Base-by-base conservation (phyloP, 495 filamentous ascomycete genomes). In the Hypoxylon crocopeplum region DNA sequence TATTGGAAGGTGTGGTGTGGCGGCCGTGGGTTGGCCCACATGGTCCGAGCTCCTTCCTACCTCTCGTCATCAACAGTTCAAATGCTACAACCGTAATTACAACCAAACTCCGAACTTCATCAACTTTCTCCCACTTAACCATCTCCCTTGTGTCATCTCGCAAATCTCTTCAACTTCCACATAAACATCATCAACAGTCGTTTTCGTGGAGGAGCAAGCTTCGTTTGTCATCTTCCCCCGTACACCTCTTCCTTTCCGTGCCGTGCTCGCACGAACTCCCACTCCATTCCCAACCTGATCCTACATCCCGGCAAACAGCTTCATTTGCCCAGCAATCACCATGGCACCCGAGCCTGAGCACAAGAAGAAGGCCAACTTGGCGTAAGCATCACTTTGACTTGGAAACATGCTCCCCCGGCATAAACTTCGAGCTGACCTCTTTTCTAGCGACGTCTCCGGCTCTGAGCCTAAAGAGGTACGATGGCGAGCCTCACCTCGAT, bases 321-420 rank as follows among this genome's bases (percentile, higher is more conserved):
- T 48, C 53, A 70, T 39, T 71, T 72, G 64, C 69, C 68, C 64
- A 67, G 64, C 46, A 68, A 70, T 39, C 69, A 70, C 12, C 63
- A 69, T 59, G 64, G 70, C 70, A 57, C 66, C 47, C 54, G 68
- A 93, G 69, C 88, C 85, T 46, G 90, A 95, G 63, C 88, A 93
- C 45, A 96, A 96, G 87, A 87, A 88, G 80, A 95, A 96, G 87
- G 87, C 89, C 73, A 90, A 97, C 79, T 78, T 97, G 69, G 84
- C 87, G 92, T 96, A 88, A 71, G 91, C 77, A 19, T 22, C 40
- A 3, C 30, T 52, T 8, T 27, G 72, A 40, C 27, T 49, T 17
- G 24, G 30, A 48, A 25, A 15, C 11, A 15, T 15, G 8, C 22
- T 20, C 30, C 24, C 42, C 19, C 15, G 44, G 22, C 16, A 6